Evolutionary conservation across 768 basidiomycete genomes (phyloP), one percentile per base, ranked within the genome.

Genomic region (Termitomyces sp.): DNA sequence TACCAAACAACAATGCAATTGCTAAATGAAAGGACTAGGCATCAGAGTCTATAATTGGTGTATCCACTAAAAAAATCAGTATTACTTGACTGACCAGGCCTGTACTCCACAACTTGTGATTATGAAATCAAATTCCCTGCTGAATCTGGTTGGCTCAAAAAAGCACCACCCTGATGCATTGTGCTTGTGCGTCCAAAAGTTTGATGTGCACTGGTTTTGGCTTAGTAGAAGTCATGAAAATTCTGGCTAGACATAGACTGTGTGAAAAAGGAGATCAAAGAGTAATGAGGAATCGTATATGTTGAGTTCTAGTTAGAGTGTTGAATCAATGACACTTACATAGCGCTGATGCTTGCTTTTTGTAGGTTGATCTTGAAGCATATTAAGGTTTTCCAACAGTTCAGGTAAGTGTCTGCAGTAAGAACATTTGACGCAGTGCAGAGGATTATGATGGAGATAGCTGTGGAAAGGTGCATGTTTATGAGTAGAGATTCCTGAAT

Each of bases 21-120:
- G 40, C 18, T 41, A n/a, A 41, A 41, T 41, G 40, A 41, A 41
- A 41, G 1, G 6, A 41, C 6, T 0, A 41, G n/a, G n/a, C n/a
- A n/a, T 6, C 8, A 2, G 0, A 2, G 6, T n/a, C 9, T 2
- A 8, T 2, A 8, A 13, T 9, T 8, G 40, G 9, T 2, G 9
- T n/a, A 41, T 41, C 40, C 40, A 41, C 40, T n/a, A 9, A n/a
- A 18, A n/a, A 4, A n/a, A 4, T 41, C 18, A n/a, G 40, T 36
- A 30, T 16, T 36, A 3, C 5, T 3, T 14, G 30, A 7, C 35
- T 5, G 0, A 2, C 18, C 18, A n/a, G n/a, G 18, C 13, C n/a
- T n/a, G 8, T 3, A 7, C 0, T 3, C 40, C 7, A 7, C 40
- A n/a, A 7, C 1, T 4, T 7, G 30, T 6, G 30, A n/a, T 41